Base-by-base conservation (phyloP, 306 rosid genomes). In the Styphnolobium japonicum region DNA sequence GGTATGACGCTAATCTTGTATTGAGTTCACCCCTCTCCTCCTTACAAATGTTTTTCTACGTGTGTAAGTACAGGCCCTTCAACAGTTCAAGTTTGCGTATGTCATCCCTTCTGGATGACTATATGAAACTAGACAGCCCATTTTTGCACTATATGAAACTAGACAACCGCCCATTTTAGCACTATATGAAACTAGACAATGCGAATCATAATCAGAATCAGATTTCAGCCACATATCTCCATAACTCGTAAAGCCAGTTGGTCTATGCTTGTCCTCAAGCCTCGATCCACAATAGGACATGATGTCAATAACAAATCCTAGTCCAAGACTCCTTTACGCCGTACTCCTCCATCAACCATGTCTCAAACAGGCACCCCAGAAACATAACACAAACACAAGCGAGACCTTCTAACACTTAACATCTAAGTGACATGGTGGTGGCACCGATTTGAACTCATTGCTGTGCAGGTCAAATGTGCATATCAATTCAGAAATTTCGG, bases 201-300 rank as follows among this genome's bases (percentile, higher is more conserved):
- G 14, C 1, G 37, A 3, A 48, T 57, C 71, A 5, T 65, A 65
- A 14, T 34, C 67, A 53, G 67, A 78, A 25, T 75, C 85, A 58
- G 56, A 80, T 12, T 21, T 67, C 21, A 81, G 72, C 81, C 81
- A 81, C 85, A 81, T 81, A 14, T 75, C 85, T 27, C 85, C 85
- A 46, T 11, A n/a, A 25, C 19, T 67, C n/a, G 60, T 74, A 5
- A 81, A 81, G 9, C 81, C 85, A 37, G 75, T 81, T 9, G 85
- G 85, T 37, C 66, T 67, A 2, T 81, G 85, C 29, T 58, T 58
- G 37, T 81, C 77, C 14, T 18, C 66, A 0, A 66, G 77, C 42
- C 67, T 67, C 76, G 58, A 36, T 0, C 85, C 85, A 58, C 71
- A 58, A 11, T 75, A 75, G 21, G 72, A 67, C 0, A 46, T 48